Evolutionary conservation across 352 stramenopile species (phyloP).

Genomic region (Halophytophthora batemanensis): DNA sequence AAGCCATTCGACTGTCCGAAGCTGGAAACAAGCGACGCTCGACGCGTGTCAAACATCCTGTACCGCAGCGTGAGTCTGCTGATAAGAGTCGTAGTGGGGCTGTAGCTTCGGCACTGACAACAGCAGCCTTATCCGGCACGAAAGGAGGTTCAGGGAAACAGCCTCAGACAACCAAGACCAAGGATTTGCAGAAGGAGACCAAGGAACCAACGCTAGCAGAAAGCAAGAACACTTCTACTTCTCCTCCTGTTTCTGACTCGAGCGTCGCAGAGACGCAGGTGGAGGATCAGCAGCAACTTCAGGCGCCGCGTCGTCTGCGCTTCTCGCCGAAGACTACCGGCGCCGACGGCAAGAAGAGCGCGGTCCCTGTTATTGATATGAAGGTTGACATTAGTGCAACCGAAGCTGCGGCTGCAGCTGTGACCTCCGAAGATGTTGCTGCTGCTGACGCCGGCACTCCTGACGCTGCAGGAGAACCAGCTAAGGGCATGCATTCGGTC

Average conservation of each 20-base stretch:
- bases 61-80: constrained; percentile 3
- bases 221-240: not conserved
- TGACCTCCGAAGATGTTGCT: too few relatives aligned
- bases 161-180: not conserved
- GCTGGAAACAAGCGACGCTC: constrained; percentile 10
- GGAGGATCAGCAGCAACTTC: constrained; percentile 7
- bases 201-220: constrained; percentile 7
- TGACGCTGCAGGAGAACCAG: too few relatives aligned
- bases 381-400: not conserved
- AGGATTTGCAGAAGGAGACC: constrained; percentile 13
- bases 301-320: constrained; percentile 19
- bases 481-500: too few relatives aligned
- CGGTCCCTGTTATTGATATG: constrained; percentile 7
- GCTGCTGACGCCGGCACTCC: not conserved
- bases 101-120: constrained; percentile 14
- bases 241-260: too few relatives aligned
- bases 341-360: constrained; percentile 4
- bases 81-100: constrained; percentile 1
- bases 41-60: constrained; percentile 7
- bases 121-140: constrained; percentile 9
- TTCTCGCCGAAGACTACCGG: constrained; percentile 21
- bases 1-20: constrained; percentile 31
- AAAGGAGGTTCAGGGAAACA: constrained; percentile 2
- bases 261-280: constrained; percentile 9
- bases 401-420: not conserved